phyloP scores from a whole-genome alignment of 495 filamentous ascomycete species.

The Bathelium albidoporum region DNA sequence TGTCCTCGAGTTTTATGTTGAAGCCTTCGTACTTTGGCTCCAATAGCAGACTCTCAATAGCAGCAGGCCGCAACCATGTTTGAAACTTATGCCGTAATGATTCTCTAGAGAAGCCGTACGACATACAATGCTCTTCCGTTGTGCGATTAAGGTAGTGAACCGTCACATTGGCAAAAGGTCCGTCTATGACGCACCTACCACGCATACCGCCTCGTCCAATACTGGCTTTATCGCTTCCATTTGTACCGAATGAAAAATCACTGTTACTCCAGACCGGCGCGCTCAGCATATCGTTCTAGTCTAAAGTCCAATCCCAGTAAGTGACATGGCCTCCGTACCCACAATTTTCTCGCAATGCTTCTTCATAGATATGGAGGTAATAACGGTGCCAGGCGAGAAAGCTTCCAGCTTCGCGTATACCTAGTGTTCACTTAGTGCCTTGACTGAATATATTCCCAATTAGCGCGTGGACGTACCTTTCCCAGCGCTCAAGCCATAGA shows the following conservation, averaged over 20 bases:
- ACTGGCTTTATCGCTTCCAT: constrained; percentile 5
- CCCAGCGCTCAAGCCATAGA: constrained; percentile 3
- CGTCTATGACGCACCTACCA: constrained; percentile 18
- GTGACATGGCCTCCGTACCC: constrained; percentile 3
- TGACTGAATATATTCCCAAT: not conserved
- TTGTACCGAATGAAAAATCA: constrained; percentile 7
- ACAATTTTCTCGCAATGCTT: constrained; percentile 8
- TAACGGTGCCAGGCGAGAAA: constrained; percentile 18
- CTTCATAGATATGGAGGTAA: constrained; percentile 17
- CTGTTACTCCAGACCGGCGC: constrained; percentile 3
- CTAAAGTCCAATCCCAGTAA: constrained; percentile 16
- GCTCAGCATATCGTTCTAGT: constrained; percentile 6
- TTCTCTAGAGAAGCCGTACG: constrained; percentile 8
- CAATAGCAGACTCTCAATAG: constrained; percentile 7
- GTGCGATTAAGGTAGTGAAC: constrained; percentile 12
- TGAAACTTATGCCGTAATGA: not conserved
- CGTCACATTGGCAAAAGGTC: constrained; percentile 16
- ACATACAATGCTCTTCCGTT: constrained; percentile 18
- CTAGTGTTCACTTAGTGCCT: not conserved
- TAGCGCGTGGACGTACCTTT: not conserved
- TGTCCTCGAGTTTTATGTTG: constrained; percentile 5
- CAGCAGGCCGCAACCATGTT: constrained; percentile 4
- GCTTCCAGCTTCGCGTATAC: not conserved
- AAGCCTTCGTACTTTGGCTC: constrained; percentile 6
- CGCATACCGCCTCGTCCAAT: constrained; percentile 5